Percentiles rank a stretch among this genome's conserved stretches.
Conservation (phyloP, 2,329 filamentous ascomycete genomes). For the Furcasterigmium furcatum region DNA sequence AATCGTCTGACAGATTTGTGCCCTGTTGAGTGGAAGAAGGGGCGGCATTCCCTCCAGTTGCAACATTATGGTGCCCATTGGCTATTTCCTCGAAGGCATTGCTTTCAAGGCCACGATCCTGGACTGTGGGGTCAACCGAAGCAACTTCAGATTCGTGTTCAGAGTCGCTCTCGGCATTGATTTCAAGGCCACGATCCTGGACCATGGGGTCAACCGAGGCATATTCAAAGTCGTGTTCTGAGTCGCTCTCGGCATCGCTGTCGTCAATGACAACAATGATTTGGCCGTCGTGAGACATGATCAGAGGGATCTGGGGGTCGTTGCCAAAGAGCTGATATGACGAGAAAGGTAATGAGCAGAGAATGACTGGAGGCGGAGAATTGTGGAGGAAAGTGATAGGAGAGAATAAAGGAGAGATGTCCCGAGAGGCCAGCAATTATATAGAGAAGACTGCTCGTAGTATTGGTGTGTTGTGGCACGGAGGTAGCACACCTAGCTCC, state of each 20-base stretch:
- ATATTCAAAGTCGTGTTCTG: background rate
- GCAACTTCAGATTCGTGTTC: background rate
- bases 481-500: too few species aligned
- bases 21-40: background rate
- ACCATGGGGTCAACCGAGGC: background rate
- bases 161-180: background rate
- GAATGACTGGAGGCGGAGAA: background rate
- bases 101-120: background rate
- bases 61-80: background rate
- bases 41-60: background rate
- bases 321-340: background rate
- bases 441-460: background rate
- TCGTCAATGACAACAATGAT: background rate
- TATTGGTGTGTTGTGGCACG: too few species aligned
- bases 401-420: background rate
- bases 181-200: background rate
- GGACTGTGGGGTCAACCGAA: background rate
- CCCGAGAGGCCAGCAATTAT: background rate
- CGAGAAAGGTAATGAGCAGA: background rate
- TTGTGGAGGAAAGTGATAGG: too few species aligned
- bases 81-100: background rate
- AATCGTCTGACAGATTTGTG: background rate
- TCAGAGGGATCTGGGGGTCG: background rate
- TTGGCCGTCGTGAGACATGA: background rate
- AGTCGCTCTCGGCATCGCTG: background rate